phyloP scores from a whole-genome alignment of 2,329 filamentous ascomycete genomes.

The Laburnicola sp. region DNA sequence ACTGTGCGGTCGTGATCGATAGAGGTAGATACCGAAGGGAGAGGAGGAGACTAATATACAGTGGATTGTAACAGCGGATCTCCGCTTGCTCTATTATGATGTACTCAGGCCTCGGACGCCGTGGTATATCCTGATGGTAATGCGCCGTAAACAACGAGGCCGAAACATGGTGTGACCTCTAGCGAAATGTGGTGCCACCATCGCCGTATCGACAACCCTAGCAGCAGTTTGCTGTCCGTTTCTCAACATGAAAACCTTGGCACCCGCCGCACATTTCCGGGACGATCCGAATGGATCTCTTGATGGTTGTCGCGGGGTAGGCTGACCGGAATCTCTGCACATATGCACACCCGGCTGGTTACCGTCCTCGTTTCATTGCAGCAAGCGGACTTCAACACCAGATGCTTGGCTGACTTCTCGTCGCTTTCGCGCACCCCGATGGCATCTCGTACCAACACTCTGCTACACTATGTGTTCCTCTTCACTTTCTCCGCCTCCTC shows the following conservation, averaged over 20 bases:
- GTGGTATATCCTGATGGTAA: conserved; percentile 10
- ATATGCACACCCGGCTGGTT: background rate
- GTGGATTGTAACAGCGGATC: background rate
- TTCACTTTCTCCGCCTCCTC: conserved; percentile 5
- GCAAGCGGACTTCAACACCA: background rate
- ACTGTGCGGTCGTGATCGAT: background rate
- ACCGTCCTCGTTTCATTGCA: background rate
- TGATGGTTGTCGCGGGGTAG: background rate
- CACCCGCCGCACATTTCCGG: background rate
- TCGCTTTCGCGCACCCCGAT: background rate
- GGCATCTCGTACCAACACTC: background rate
- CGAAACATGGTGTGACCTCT: conserved; percentile 6
- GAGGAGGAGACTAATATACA: conserved; percentile 29
- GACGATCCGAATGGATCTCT: conserved; percentile 1
- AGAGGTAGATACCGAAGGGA: conserved; percentile 7
- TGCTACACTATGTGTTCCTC: conserved; percentile 5
- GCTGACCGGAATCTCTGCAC: background rate
- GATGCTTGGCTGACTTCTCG: background rate
- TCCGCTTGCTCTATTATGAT: conserved; percentile 14
- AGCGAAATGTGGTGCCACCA: conserved; percentile 7
- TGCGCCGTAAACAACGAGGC: conserved; percentile 1
- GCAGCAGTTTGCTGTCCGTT: background rate
- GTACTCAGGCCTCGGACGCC: conserved; percentile 4
- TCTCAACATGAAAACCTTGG: background rate
- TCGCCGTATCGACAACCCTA: background rate